Evolutionary conservation across 2,329 filamentous ascomycete species (phyloP).

Genomic region (Metarhizium anisopliae): DNA sequence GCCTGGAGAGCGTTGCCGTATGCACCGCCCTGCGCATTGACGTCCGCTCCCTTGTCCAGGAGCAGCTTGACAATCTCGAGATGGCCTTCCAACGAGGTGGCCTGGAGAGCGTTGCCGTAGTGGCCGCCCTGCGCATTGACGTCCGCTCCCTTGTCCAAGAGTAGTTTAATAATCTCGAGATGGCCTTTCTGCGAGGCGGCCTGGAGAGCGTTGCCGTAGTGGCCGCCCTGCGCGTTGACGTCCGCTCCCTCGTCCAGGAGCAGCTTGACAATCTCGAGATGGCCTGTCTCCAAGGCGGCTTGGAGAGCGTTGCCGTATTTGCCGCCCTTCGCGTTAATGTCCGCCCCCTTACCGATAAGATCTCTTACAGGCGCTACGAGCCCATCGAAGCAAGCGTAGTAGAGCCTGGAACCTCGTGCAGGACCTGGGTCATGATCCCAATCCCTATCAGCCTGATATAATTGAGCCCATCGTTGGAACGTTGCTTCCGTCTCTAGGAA

Average conservation of each 20-base stretch:
- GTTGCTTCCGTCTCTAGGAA: conserved; percentile 9
- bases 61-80: too few relatives aligned
- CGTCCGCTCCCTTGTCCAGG: too few relatives aligned
- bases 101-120: too few relatives aligned
- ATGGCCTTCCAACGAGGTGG: too few relatives aligned
- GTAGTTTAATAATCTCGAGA: too few relatives aligned
- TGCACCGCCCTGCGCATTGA: too few relatives aligned
- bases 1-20: too few relatives aligned
- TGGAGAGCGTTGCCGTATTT: neutral
- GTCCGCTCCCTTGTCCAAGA: too few relatives aligned
- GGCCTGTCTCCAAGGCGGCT: neutral
- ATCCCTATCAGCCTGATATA: conserved; percentile 4
- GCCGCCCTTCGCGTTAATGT: neutral
- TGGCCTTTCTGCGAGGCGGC: neutral
- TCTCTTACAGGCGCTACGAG: conserved; percentile 3
- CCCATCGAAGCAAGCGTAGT: conserved; percentile 8
- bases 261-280: neutral
- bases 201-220: conserved; percentile 5
- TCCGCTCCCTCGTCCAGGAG: conserved; percentile 8
- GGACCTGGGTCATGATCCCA: conserved; percentile 2
- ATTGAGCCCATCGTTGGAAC: conserved; percentile 8
- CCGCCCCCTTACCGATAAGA: conserved; percentile 3
- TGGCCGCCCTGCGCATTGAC: too few relatives aligned
- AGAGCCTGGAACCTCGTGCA: conserved; percentile 6
- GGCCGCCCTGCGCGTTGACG: conserved; percentile 2